Evolutionary conservation across 2,329 filamentous ascomycete species (phyloP), one percentile per base, ranked within the genome.

Genomic region (Penicillium paneum): DNA sequence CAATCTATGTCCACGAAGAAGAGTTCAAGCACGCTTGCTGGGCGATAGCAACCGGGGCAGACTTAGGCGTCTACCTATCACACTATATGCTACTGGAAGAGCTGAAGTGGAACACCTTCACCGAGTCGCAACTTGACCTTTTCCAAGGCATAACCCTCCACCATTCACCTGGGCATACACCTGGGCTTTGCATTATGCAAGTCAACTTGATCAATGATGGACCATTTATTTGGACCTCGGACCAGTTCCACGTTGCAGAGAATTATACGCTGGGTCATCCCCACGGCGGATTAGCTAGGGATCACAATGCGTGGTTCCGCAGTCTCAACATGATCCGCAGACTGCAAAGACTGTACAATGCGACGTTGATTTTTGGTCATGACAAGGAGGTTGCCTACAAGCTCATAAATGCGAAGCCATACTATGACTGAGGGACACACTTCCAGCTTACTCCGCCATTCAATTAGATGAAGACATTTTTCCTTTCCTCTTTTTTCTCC

Each of bases 1-100:
- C 75, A 5, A 77, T 79, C 47, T 78, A 74, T 56, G 75, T 78
- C 3, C 77, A 80, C 54, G 77, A 80, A 57, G 71, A 75, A 51
- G 77, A 79, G 50, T 71, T 79, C 61, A 73, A 76, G 48, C 71
- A 75, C 34, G 77, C 77, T 1, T 78, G 73, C 55, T 79, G 74
- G 73, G 72, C 73, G 3, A 70, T 75, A 5, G 77, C 69, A 4
- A 78, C 77, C 0, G 69, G 70, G 0, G 68, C 74, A 1, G 75
- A 78, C 62, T 58, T 64, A 1, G 74, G 74, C 4, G 68, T 76
- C 13, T 77, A 78, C 42, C 56, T 76, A 28, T 58, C 60, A 1
- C 62, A 73, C 52, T 76, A 74, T 42, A 60, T 76, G 46, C 57
- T 64, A 34, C 57, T 76, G 1, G 66, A 69, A 12, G 63, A 61